A percentile compares a stretch with the other conserved stretches of the same genome.
Evolutionary conservation across 2,329 filamentous ascomycete genomes (phyloP).

Genomic region (Epichloe brachyelytri): DNA sequence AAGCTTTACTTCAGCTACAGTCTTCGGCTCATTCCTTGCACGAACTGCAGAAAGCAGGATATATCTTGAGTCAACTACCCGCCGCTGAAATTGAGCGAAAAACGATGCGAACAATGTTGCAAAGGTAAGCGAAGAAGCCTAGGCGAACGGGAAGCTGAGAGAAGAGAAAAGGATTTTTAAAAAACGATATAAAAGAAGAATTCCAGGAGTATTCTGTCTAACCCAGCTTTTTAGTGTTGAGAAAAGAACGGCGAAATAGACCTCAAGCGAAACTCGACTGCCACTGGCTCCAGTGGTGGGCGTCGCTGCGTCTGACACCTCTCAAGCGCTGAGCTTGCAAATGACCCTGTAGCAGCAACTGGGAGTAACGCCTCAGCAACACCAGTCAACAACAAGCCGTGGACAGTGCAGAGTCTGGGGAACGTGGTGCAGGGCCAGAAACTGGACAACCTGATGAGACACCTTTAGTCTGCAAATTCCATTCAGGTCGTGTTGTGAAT

Average conservation of each 20-base stretch:
- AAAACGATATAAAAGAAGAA: not conserved
- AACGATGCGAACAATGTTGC: constrained; percentile 16
- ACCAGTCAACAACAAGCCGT: not conserved
- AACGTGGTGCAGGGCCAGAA: not conserved
- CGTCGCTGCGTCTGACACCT: not conserved
- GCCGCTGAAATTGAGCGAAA: constrained; percentile 16
- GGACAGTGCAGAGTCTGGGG: not conserved
- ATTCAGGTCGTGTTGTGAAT: constrained; percentile 16
- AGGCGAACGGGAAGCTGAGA: not conserved
- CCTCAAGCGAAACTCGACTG: not conserved
- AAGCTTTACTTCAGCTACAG: constrained; percentile 10
- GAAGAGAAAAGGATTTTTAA: not conserved
- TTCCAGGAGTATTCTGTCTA: not conserved
- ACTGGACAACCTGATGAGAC: not conserved
- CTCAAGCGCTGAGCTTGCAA: not conserved
- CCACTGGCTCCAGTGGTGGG: not conserved
- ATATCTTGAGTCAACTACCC: constrained; percentile 15
- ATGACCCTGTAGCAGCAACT: not conserved
- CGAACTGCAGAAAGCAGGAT: constrained; percentile 14
- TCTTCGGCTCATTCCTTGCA: constrained; percentile 9
- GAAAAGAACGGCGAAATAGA: not conserved
- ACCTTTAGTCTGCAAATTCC: constrained; percentile 13
- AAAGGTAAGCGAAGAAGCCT: constrained; percentile 10
- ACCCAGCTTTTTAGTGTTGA: not conserved
- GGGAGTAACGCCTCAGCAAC: not conserved